Conservation (phyloP, 257 asterid genomes). For the Rubia yunnanensis region DNA sequence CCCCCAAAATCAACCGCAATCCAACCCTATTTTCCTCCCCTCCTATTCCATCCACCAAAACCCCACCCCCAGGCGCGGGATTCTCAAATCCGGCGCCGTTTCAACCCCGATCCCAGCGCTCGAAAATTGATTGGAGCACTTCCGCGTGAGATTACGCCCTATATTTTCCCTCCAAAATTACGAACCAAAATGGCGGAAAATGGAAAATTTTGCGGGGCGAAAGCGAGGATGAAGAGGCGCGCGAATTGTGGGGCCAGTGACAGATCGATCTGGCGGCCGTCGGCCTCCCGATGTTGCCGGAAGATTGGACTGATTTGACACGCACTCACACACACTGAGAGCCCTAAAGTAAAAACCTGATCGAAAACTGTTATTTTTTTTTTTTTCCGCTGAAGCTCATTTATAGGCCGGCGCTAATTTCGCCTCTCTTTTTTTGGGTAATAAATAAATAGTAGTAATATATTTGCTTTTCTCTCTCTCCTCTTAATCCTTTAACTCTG, state of each 20-base stretch:
- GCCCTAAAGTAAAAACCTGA: not conserved
- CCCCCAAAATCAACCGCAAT: slow-evolving; percentile 7
- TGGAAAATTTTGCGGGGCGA: slow-evolving; percentile 12
- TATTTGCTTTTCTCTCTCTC: not conserved
- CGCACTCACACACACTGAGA: slow-evolving; percentile 9
- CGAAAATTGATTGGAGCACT: slow-evolving; percentile 29
- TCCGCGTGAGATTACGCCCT: too few species aligned
- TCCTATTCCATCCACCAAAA: not conserved
- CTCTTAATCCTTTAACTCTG: not conserved
- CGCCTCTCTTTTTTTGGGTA: not conserved
- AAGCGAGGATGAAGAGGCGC: slow-evolving; percentile 10
- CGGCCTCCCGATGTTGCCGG: slow-evolving; percentile 61
- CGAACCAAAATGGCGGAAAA: slow-evolving; percentile 12
- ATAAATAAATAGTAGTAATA: too few species aligned
- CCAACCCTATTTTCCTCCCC: not conserved
- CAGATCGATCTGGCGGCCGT: slow-evolving; percentile 56
- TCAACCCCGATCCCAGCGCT: slow-evolving; percentile 38
- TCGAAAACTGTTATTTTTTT: not conserved
- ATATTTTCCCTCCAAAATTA: slow-evolving; percentile 15
- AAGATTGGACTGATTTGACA: slow-evolving; percentile 24
- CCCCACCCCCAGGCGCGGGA: slow-evolving; percentile 16
- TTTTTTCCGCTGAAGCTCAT: not conserved
- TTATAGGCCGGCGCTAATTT: not conserved
- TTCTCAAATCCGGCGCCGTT: slow-evolving; percentile 26
- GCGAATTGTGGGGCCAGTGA: slow-evolving; percentile 33